Base-by-base conservation (phyloP, 306 rosid genomes). In the Herpetospermum pedunculosum region DNA sequence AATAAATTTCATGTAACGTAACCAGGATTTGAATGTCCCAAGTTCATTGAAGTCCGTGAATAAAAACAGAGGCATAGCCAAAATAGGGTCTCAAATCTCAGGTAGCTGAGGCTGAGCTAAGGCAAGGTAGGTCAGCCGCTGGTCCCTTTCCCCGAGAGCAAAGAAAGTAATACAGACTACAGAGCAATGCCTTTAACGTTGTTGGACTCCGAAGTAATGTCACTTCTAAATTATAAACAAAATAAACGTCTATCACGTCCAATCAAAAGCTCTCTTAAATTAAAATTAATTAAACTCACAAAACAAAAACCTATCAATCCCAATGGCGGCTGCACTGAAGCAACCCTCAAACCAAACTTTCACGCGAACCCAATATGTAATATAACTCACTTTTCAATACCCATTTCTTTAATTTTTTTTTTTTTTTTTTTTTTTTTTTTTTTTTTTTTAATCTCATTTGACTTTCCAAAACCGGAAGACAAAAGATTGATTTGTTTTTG, bases 201-300 rank as follows among this genome's bases (percentile, higher is more conserved):
- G 79, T 76, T 34, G 19, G 23, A 28, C 47, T 77, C 77, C 77
- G 40, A 73, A 73, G 32, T 52, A 52, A 72, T 72, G 63, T 72
- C 76, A 72, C 16, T 50, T 54, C n/a, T n/a, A n/a, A n/a, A n/a
- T n/a, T n/a, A n/a, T n/a, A n/a, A n/a, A n/a, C n/a, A n/a, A n/a
- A n/a, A n/a, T n/a, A n/a, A n/a, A n/a, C 15, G 72, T 38, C 69
- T 30, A 3, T 32, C 18, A 49, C 23, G 76, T 73, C 76, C 13
- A 49, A 72, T 34, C 32, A 19, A 29, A 19, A 23, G 9, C 60
- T 41, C 16, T 71, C 43, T 28, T 71, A 71, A 38, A 5, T 41
- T 71, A 1, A 69, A 21, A 28, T 41, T 26, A 4, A 28, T n/a
- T n/a, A 21, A 68, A 4, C 29, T 38, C 59, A 19, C 19, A 21